Conservation (phyloP, 176 grass and related monocot species). For the Cenchrus fungigraminus region DNA sequence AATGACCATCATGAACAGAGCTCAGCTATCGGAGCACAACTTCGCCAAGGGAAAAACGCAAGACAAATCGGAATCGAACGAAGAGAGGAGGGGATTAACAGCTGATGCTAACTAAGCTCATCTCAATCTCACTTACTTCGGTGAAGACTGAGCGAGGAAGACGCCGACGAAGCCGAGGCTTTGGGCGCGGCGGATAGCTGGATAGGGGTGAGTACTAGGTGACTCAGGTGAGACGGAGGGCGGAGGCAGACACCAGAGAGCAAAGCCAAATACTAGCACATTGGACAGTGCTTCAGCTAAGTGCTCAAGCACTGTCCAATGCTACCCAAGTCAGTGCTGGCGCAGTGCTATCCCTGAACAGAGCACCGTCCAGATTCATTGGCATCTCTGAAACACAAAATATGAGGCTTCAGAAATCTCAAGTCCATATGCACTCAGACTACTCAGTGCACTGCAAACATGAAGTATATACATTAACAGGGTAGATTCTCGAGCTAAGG, state of each 20-base stretch:
- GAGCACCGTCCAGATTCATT: background rate
- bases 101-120: background rate
- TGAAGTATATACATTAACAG: constrained; percentile 13
- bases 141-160: background rate
- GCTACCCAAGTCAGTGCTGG: too few relatives aligned
- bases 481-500: background rate
- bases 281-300: background rate
- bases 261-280: background rate
- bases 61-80: background rate
- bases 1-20: background rate
- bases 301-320: too few relatives aligned
- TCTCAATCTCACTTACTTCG: background rate
- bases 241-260: background rate
- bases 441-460: background rate
- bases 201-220: too few relatives aligned
- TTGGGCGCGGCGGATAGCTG: background rate
- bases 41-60: background rate
- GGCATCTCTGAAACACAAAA: background rate
- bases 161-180: constrained; percentile 2
- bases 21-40: constrained; percentile 13
- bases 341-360: background rate
- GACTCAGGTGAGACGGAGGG: background rate
- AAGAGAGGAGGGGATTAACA: background rate
- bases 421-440: background rate
- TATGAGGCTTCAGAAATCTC: background rate